Conservation (phyloP, 202 grass and related monocot species). For the Bolboschoenoplectus hybrid region DNA sequence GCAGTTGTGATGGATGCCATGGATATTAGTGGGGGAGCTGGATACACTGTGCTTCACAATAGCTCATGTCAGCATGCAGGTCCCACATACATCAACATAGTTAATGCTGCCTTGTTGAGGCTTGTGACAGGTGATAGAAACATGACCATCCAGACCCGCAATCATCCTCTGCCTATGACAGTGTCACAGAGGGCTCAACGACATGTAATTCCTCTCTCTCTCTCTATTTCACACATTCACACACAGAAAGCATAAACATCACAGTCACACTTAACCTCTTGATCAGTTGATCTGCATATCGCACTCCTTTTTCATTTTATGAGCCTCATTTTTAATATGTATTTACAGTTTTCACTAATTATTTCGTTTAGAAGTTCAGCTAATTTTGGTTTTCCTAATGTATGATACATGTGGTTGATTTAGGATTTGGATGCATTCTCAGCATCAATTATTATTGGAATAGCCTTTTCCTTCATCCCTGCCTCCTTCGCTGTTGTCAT, state of each 20-base stretch:
- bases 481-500: constrained; percentile 56
- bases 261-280: not conserved
- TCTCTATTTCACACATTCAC: too few species aligned
- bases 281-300: constrained; percentile 19
- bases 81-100: constrained; percentile 53
- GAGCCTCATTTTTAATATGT: not conserved
- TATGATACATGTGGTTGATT: not conserved
- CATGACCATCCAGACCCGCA: constrained; percentile 47
- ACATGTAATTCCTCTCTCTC: constrained; percentile 39
- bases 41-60: constrained; percentile 58
- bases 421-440: constrained; percentile 65
- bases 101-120: constrained; percentile 54
- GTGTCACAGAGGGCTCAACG: constrained; percentile 45
- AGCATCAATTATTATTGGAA: constrained; percentile 54
- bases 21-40: constrained; percentile 40
- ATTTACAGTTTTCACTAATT: constrained; percentile 18
- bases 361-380: not conserved
- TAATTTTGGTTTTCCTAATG: constrained; percentile 4
- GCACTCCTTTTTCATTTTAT: constrained; percentile 17
- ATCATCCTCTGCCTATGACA: constrained; percentile 53
- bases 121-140: constrained; percentile 43
- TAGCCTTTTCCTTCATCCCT: constrained; percentile 57
- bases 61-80: constrained; percentile 57
- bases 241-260: not conserved
- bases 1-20: constrained; percentile 51